Evolutionary conservation across 1,284 basidiomycete genomes (phyloP).

Genomic region (Schizophyllum amplum): DNA sequence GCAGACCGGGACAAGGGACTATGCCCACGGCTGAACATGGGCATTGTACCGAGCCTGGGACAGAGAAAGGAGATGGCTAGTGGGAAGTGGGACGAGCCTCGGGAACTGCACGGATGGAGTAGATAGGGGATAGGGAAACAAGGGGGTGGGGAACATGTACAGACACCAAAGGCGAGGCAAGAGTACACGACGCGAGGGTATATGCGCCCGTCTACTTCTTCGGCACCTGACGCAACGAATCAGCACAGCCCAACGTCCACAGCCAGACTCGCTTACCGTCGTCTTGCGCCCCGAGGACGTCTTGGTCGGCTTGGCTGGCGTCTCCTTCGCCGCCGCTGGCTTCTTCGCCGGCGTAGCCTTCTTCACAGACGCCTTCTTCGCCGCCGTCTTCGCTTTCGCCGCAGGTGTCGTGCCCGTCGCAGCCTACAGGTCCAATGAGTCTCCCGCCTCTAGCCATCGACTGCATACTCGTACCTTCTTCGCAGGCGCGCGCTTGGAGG

Average conservation of each 20-base stretch:
- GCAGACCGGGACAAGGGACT: too few relatives aligned
- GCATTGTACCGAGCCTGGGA: too few relatives aligned
- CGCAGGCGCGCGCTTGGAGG: slow-evolving; percentile 10
- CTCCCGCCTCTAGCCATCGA: background rate
- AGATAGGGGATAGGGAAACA: too few relatives aligned
- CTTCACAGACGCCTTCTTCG: slow-evolving; percentile 20
- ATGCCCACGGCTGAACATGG: too few relatives aligned
- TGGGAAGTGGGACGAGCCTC: too few relatives aligned
- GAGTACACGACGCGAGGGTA: too few relatives aligned
- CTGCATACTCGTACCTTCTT: slow-evolving; percentile 11
- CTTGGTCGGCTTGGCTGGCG: background rate
- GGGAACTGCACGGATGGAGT: too few relatives aligned
- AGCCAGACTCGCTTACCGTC: background rate
- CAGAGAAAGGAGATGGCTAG: too few relatives aligned
- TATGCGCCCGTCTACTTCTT: background rate
- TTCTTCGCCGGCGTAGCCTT: slow-evolving; percentile 5
- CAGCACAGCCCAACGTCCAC: background rate
- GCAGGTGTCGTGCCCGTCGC: slow-evolving; percentile 11
- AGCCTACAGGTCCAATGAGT: background rate
- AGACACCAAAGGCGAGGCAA: too few relatives aligned
- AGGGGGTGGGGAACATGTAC: too few relatives aligned
- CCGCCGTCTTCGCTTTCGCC: slow-evolving; percentile 20
- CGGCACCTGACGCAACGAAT: background rate
- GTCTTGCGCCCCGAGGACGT: background rate
- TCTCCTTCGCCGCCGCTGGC: background rate